These are phyloP conservation scores for Keithomyces neogunnii DNA, from an alignment of 2,329 filamentous ascomycete species.

Conservation along the genomic window DNA sequence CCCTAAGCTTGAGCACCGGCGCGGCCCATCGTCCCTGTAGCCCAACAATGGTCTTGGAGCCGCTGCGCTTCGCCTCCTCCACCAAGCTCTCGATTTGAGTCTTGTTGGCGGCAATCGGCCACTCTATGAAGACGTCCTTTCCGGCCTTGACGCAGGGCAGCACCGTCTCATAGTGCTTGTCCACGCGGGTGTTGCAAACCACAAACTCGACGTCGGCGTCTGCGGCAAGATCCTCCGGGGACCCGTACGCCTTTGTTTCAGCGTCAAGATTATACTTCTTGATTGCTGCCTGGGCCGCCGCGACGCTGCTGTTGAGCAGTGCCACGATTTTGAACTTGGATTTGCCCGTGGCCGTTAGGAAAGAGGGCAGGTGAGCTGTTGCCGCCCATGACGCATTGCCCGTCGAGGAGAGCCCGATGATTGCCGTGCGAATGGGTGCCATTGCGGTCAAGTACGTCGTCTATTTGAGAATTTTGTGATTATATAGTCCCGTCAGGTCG, in stretches of 20 bases:
- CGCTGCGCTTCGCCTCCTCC: constrained; percentile 16
- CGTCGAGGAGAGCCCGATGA: constrained; percentile 49
- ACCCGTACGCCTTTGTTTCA: constrained; percentile 38
- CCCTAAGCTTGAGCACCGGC: constrained; percentile 31
- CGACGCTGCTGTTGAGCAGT: constrained; percentile 40
- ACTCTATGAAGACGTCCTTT: constrained; percentile 48
- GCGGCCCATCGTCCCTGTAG: constrained; percentile 43
- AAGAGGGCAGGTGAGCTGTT: constrained; percentile 50
- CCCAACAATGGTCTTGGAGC: constrained; percentile 32
- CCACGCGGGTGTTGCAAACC: constrained; percentile 44
- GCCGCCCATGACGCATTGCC: constrained; percentile 46
- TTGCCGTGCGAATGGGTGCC: constrained; percentile 40
- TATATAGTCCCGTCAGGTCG: no score
- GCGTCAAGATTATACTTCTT: constrained; percentile 30
- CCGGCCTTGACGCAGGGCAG: constrained; percentile 40
- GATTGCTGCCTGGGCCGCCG: constrained; percentile 35
- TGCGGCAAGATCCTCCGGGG: constrained; percentile 36
- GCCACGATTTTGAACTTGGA: constrained; percentile 40
- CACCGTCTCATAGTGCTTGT: constrained; percentile 38
- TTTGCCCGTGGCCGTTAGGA: constrained; percentile 36
- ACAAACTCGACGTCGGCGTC: constrained; percentile 46
- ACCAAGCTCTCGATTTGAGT: constrained; percentile 32
- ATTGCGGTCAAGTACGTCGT: no score
- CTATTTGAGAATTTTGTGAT: no score
- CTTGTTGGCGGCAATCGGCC: constrained; percentile 43